Evolutionary conservation across 352 stramenopile species (phyloP).

Genomic region (Phytophthora idaei): DNA sequence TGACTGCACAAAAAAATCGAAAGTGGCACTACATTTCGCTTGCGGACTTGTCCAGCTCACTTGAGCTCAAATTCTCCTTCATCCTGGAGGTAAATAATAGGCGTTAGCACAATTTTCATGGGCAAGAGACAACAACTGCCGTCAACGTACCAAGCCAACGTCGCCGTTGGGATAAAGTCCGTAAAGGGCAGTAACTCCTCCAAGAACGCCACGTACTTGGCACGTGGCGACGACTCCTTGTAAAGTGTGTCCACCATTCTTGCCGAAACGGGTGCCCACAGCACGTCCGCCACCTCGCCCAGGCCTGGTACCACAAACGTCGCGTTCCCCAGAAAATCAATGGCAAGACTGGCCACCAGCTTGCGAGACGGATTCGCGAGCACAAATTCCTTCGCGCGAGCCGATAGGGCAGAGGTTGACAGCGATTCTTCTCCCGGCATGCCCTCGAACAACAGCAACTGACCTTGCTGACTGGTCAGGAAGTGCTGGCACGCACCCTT

Average conservation of each 20-base stretch:
- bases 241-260: constrained; percentile 93
- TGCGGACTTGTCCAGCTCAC: constrained; percentile 44
- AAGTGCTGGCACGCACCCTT: constrained; percentile 52
- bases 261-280: constrained; percentile 92
- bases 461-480: constrained; percentile 55
- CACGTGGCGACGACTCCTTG: constrained; percentile 76
- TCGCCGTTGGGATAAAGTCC: constrained; percentile 95
- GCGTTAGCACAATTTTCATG: constrained; percentile 1
- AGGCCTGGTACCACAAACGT: constrained; percentile 89
- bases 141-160: constrained; percentile 83
- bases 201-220: constrained; percentile 88
- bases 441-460: constrained; percentile 67
- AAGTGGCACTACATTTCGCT: constrained; percentile 10
- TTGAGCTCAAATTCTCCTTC: constrained; percentile 60
- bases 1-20: constrained; percentile 12
- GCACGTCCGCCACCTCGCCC: constrained; percentile 90
- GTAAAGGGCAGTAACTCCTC: constrained; percentile 94
- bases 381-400: constrained; percentile 48
- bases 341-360: constrained; percentile 72
- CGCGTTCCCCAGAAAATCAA: constrained; percentile 90
- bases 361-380: constrained; percentile 63
- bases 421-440: constrained; percentile 40
- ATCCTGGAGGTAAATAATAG: constrained; percentile 33
- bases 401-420: constrained; percentile 36
- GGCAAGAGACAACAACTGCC: not conserved